phyloP scores from a whole-genome alignment of 2,329 filamentous ascomycete genomes.

The Ambrosiella cleistominuta region DNA sequence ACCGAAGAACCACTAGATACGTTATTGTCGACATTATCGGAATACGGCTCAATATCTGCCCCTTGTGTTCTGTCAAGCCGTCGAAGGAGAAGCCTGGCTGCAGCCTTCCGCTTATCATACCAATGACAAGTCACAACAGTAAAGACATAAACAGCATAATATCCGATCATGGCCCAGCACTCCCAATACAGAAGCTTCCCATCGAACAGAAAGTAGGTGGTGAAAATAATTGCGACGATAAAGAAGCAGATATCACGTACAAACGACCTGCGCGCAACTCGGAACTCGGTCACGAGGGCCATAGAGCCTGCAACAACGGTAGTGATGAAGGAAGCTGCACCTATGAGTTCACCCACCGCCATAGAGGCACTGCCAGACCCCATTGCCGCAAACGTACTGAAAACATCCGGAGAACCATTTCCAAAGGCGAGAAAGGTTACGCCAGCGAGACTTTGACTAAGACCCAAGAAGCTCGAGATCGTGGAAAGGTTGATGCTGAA shows the following conservation, averaged over 20 bases:
- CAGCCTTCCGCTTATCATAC: slow-evolving; percentile 18
- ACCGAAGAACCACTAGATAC: neutral
- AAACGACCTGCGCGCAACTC: slow-evolving; percentile 76
- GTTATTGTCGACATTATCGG: slow-evolving; percentile 27
- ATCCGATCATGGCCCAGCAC: slow-evolving; percentile 73
- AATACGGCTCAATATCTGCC: slow-evolving; percentile 35
- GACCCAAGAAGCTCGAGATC: slow-evolving; percentile 69
- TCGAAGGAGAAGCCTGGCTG: neutral
- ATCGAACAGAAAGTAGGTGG: slow-evolving; percentile 73
- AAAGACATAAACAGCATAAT: slow-evolving; percentile 77
- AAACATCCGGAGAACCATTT: slow-evolving; percentile 95
- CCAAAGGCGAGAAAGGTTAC: slow-evolving; percentile 95
- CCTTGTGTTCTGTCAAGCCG: slow-evolving; percentile 14
- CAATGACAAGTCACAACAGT: slow-evolving; percentile 89
- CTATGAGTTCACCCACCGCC: slow-evolving; percentile 86
- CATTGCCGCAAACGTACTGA: slow-evolving; percentile 97
- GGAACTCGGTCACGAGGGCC: slow-evolving; percentile 90
- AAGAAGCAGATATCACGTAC: slow-evolving; percentile 87
- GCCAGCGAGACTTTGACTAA: slow-evolving; percentile 90
- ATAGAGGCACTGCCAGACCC: slow-evolving; percentile 91
- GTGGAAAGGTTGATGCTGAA: slow-evolving; percentile 95
- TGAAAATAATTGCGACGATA: slow-evolving; percentile 68
- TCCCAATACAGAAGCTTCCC: slow-evolving; percentile 77
- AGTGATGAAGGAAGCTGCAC: slow-evolving; percentile 89
- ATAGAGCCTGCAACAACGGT: slow-evolving; percentile 93